Percentiles rank a stretch among this genome's conserved stretches.
Evolutionary conservation across 2,329 filamentous ascomycete species (phyloP).

Genomic region (Aspergillus ochraceoroseus): DNA sequence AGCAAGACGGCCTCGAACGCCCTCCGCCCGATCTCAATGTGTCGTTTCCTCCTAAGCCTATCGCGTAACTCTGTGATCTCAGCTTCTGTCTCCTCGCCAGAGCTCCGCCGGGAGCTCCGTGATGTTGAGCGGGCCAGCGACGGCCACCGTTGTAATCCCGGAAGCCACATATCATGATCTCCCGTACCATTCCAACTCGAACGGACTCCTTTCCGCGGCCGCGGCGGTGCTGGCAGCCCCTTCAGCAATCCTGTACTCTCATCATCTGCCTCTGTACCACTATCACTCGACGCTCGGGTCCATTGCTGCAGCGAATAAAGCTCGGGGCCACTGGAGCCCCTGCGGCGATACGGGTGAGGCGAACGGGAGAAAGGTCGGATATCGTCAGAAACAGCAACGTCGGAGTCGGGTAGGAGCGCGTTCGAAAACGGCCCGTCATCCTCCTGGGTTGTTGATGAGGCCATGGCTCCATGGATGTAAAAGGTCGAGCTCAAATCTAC

Average conservation of each 20-base stretch:
- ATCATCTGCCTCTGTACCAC: constrained; percentile 91
- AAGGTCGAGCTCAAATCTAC: constrained; percentile 17
- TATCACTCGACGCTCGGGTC: constrained; percentile 68
- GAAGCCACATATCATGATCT: constrained; percentile 31
- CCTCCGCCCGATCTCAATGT: constrained; percentile 45
- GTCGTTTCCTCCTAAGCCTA: constrained; percentile 31
- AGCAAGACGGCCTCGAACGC: constrained; percentile 53
- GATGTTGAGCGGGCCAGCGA: constrained; percentile 29
- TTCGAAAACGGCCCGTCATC: constrained; percentile 26
- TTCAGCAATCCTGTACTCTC: constrained; percentile 72
- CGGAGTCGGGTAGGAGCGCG: constrained; percentile 19
- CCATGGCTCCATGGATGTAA: constrained; percentile 33
- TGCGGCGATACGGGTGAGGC: constrained; percentile 64
- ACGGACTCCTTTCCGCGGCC: constrained; percentile 72
- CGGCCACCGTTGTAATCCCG: constrained; percentile 31
- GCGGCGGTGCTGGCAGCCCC: constrained; percentile 75
- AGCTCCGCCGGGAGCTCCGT: constrained; percentile 30
- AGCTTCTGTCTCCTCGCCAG: constrained; percentile 28
- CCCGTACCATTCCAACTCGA: constrained; percentile 25
- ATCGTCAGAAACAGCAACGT: constrained; percentile 20
- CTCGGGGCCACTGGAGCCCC: constrained; percentile 51
- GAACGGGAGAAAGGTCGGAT: constrained; percentile 56
- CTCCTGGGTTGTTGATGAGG: constrained; percentile 28
- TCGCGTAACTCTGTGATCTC: constrained; percentile 23
- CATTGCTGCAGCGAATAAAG: constrained; percentile 36